Base-by-base conservation (phyloP, 2,329 filamentous ascomycete species). In the Sodiomyces alkalinus region DNA sequence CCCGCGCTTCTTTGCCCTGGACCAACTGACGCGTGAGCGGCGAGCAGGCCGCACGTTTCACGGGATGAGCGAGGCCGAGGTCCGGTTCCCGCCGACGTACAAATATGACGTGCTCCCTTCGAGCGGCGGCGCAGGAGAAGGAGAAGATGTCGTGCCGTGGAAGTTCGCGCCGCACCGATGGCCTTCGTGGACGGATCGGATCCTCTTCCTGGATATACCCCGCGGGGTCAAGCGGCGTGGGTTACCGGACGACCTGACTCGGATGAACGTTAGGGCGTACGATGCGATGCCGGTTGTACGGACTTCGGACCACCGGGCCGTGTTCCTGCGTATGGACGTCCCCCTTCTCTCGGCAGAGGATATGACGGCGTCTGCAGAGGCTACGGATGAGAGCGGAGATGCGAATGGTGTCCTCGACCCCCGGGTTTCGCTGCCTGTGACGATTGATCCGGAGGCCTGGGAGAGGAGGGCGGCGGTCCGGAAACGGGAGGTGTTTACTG, bases 141-240 rank as follows among this genome's bases (percentile, higher is more conserved):
- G 14, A 4, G 41, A 48, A 24, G 42, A 43, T 29, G 45, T 55
- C 3, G 52, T 64, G 4, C 54, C 59, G 8, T 87, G 79, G 75
- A 55, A 60, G 18, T 94, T 85, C 68, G 80, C 85, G 6, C 60
- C 62, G 32, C 80, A 92, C 48, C 74, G 90, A 25, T 92, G 81
- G 65, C 86, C 90, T 1, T 76, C 77, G 44, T 96, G 87, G 90
- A 93, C 85, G 43, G 90, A 96, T 51, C 73, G 90, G 4, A 76
- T 96, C 13, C 58, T 96, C 13, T 96, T 74, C 50, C 60, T 87
- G 3, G 69, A 78, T 28, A 54, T 65, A 14, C 71, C 67, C 13
- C 9, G 12, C 9, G 20, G 19, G 12, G 46, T 61, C 21, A 51
- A 51, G 23, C 41, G 41, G 7, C n/a, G n/a, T n/a, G n/a, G n/a